Evolutionary conservation across 1,139 yeast species (phyloP), one percentile per base, ranked within the genome.

Genomic region (Saccharomyces uvarum): DNA sequence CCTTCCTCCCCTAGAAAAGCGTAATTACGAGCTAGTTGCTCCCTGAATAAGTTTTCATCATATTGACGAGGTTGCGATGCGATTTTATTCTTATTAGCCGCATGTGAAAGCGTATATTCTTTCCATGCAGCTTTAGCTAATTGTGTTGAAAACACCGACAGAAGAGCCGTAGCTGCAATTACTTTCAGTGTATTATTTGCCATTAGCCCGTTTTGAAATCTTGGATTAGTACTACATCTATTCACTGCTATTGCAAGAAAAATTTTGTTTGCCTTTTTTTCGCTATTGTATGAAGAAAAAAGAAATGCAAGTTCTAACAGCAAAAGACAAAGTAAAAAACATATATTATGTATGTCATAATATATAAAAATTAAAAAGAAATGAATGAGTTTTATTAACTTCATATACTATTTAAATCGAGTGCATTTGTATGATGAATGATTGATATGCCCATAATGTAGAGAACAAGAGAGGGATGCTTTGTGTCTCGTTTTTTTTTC

Each of bases 1-100:
- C 97, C 98, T 19, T 84, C 86, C 51, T 85, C 87, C 2, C 96
- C 90, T 38, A 93, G 75, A 66, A 93, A 93, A 2, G 96, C 97
- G 67, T 88, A 86, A 74, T 91, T 93, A 61, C 99, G 77, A 0
- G 98, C 96, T 47, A 91, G 79, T 69, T 93, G 98, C 72, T 93
- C 99, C 57, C 85, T 80, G 53, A 89, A 84, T 58, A 93, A 79
- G 57, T 83, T 88, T 63, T 87, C 93, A 42, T 88, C 84, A 65
- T 85, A 79, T 28, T 63, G 61, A 32, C 58, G 52, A 44, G 55
- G 55, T 49, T 52, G 33, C 24, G 51, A 27, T 38, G 56, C 26
- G 11, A 47, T 46, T 21, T 51, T 19, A 19, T 32, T 32, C 49
- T 42, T 31, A 9, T 41, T n/a, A 14, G 21, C 48, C 26, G 44